Evolutionary conservation across 257 asterid genomes (phyloP).

Genomic region (Jacaranda mimosifolia): DNA sequence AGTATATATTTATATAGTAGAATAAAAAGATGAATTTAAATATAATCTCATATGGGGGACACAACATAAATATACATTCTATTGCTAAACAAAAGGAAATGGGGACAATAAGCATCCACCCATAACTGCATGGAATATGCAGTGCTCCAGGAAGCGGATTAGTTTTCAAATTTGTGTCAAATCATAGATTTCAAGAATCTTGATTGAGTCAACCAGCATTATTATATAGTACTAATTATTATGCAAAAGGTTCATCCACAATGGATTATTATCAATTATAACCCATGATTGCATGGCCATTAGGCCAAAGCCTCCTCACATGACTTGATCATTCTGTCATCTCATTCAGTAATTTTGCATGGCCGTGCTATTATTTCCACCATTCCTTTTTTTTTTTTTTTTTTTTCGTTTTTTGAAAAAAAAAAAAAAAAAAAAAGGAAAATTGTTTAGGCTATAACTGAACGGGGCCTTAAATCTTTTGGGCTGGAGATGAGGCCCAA

Average conservation of each 20-base stretch:
- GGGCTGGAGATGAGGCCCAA: constrained; percentile 31
- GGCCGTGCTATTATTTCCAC: constrained; percentile 17
- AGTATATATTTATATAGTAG: too few species aligned
- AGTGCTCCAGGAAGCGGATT: constrained; percentile 1
- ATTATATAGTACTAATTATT: constrained; percentile 6
- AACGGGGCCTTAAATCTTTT: constrained; percentile 7
- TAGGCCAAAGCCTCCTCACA: constrained; percentile 17
- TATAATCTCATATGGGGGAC: too few species aligned
- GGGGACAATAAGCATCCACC: background rate
- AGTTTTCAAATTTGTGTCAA: constrained; percentile 20
- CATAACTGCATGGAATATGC: background rate
- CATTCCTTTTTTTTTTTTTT: too few species aligned
- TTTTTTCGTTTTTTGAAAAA: background rate
- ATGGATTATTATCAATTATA: constrained; percentile 23
- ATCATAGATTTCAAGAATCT: constrained; percentile 4
- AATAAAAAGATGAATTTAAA: too few species aligned
- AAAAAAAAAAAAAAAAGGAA: too few species aligned
- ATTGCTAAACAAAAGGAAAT: background rate
- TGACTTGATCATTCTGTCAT: constrained; percentile 30
- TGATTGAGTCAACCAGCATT: constrained; percentile 19
- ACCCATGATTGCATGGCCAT: constrained; percentile 37
- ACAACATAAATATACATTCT: too few species aligned
- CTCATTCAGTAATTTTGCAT: constrained; percentile 20
- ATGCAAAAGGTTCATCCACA: constrained; percentile 7
- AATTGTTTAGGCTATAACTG: too few species aligned